These are phyloP conservation scores for Boletus reticulatus DNA, from an alignment of 768 basidiomycete species.

Conservation along the genomic window DNA sequence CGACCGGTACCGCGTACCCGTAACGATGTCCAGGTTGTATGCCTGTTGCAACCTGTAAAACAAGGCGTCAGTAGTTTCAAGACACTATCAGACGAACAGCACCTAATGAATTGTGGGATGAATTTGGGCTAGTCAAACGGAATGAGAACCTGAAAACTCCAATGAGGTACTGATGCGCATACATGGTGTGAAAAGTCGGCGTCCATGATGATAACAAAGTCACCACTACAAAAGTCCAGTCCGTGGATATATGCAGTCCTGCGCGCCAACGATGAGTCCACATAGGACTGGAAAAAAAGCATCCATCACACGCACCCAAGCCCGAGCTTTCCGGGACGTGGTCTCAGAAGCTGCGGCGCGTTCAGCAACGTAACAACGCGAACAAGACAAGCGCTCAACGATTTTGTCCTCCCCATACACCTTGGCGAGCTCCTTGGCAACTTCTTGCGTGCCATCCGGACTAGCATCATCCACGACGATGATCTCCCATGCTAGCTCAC, in stretches of 20 bases:
- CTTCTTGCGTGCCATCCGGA: slow-evolving; percentile 90
- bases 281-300: background rate
- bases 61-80: slow-evolving; percentile 1
- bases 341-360: slow-evolving; percentile 64
- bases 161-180: slow-evolving; percentile 27
- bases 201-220: slow-evolving; percentile 97
- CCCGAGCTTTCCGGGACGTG: slow-evolving; percentile 87
- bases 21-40: slow-evolving; percentile 91
- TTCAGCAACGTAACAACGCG: background rate
- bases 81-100: slow-evolving; percentile 3
- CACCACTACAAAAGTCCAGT: slow-evolving; percentile 82
- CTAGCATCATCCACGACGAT: slow-evolving; percentile 91
- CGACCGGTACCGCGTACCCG: slow-evolving; percentile 83
- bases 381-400: slow-evolving; percentile 39
- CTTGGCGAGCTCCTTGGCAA: slow-evolving; percentile 73
- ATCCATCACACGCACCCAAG: slow-evolving; percentile 59
- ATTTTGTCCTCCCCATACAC: slow-evolving; percentile 86
- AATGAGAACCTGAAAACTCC: slow-evolving; percentile 1
- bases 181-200: slow-evolving; percentile 96
- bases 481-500: slow-evolving; percentile 80
- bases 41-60: slow-evolving; percentile 66
- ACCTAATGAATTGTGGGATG: slow-evolving; percentile 91
- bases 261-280: slow-evolving; percentile 8
- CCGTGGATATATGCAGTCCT: slow-evolving; percentile 95
- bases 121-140: slow-evolving; percentile 74